These are phyloP conservation scores for Globisporangium cederbergense DNA, from an alignment of 352 stramenopile species.

Conservation along the genomic window DNA sequence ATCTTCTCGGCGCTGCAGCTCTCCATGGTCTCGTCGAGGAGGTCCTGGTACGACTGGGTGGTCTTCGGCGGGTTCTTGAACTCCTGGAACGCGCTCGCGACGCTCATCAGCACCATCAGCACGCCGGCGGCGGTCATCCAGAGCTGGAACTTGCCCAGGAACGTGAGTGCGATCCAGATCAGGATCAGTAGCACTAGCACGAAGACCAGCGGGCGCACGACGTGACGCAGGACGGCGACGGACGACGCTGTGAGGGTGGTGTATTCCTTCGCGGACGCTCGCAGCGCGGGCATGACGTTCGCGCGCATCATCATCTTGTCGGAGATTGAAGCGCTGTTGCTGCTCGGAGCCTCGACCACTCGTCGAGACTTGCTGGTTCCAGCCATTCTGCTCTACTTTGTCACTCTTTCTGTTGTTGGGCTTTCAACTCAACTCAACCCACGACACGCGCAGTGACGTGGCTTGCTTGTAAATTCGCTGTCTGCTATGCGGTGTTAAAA, in stretches of 20 bases:
- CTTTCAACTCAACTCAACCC: too few species aligned
- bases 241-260: slow-evolving; percentile 7
- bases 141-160: slow-evolving; percentile 50
- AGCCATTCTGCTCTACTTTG: slow-evolving; percentile 3
- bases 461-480: not conserved
- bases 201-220: slow-evolving; percentile 28
- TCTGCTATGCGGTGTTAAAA: not conserved
- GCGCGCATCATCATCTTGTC: slow-evolving; percentile 5
- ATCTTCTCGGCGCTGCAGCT: slow-evolving; percentile 45
- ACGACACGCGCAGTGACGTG: not conserved
- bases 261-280: slow-evolving; percentile 20
- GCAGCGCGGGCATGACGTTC: not conserved
- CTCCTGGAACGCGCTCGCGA: slow-evolving; percentile 61
- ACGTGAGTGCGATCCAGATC: slow-evolving; percentile 41
- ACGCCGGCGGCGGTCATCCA: slow-evolving; percentile 67
- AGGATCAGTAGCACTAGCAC: slow-evolving; percentile 37
- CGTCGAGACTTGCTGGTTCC: slow-evolving; percentile 12
- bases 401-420: not conserved
- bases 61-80: slow-evolving; percentile 38
- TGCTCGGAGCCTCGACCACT: slow-evolving; percentile 1
- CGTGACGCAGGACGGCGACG: slow-evolving; percentile 2
- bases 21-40: slow-evolving; percentile 54
- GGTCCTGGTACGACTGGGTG: slow-evolving; percentile 47
- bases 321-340: not conserved
- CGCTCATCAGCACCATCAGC: slow-evolving; percentile 57